A percentile compares a stretch with the other conserved stretches of the same genome.
These are phyloP conservation scores for Neonectria magnoliae DNA, from an alignment of 2,329 filamentous ascomycete genomes.

Conservation along the genomic window DNA sequence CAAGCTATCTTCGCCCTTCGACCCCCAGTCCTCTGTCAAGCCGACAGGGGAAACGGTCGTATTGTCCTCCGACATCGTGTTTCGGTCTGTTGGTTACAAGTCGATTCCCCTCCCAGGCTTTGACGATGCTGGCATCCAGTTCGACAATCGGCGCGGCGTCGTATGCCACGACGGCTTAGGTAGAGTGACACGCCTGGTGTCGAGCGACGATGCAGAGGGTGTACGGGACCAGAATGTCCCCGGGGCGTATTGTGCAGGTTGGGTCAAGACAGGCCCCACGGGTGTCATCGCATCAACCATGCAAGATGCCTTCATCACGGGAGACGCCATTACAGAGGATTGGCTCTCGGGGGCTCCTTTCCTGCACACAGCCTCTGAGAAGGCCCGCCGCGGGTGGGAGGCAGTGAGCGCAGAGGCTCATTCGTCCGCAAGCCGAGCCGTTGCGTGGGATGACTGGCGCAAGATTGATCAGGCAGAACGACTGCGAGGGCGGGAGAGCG, in stretches of 20 bases:
- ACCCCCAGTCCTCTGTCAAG: slow-evolving; percentile 58
- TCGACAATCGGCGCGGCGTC: slow-evolving; percentile 77
- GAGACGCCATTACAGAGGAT: slow-evolving; percentile 83
- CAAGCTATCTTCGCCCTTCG: slow-evolving; percentile 64
- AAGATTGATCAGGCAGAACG: slow-evolving; percentile 84
- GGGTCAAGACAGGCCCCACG: slow-evolving; percentile 94
- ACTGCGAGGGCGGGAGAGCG: slow-evolving; percentile 69
- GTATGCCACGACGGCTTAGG: slow-evolving; percentile 86
- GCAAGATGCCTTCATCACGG: slow-evolving; percentile 91
- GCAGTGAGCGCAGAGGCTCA: slow-evolving; percentile 70
- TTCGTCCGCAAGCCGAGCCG: slow-evolving; percentile 65
- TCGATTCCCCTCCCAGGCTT: slow-evolving; percentile 82
- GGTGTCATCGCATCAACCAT: slow-evolving; percentile 97
- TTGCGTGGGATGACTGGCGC: slow-evolving; percentile 87
- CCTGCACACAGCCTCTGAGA: slow-evolving; percentile 37
- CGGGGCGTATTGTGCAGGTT: slow-evolving; percentile 91
- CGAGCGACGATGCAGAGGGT: slow-evolving; percentile 40
- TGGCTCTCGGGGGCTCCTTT: slow-evolving; percentile 64
- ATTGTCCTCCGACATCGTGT: slow-evolving; percentile 77
- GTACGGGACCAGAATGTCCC: slow-evolving; percentile 59
- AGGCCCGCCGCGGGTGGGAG: slow-evolving; percentile 72
- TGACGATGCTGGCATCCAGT: slow-evolving; percentile 76
- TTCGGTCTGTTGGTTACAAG: slow-evolving; percentile 95
- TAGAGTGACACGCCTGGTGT: slow-evolving; percentile 64
- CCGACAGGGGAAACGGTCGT: slow-evolving; percentile 60